phyloP scores from a whole-genome alignment of 768 basidiomycete genomes.

The Leccinellum luteum region DNA sequence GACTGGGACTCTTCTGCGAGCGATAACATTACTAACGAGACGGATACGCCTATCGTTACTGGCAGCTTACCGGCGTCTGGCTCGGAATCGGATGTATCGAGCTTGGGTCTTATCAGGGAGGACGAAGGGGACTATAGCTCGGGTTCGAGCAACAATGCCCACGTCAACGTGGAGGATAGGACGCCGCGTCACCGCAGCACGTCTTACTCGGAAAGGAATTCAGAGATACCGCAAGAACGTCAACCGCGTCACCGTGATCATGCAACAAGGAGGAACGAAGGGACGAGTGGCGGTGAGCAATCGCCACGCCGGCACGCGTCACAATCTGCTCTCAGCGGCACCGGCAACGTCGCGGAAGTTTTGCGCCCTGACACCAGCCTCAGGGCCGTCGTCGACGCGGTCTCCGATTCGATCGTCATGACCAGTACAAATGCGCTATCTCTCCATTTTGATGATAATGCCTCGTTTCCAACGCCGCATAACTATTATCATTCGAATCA shows the following conservation, averaged over 20 bases:
- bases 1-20: not conserved
- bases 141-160: constrained; percentile 8
- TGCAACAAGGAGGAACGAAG: constrained; percentile 23
- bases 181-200: constrained; percentile 16
- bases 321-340: constrained; percentile 7
- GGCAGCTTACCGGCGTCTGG: constrained; percentile 17
- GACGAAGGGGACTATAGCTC: constrained; percentile 26
- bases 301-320: constrained; percentile 21
- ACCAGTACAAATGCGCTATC: constrained; percentile 33
- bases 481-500: constrained; percentile 11
- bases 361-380: constrained; percentile 13
- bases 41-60: constrained; percentile 18
- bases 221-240: constrained; percentile 14
- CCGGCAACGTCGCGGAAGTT: constrained; percentile 14
- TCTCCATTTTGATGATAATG: constrained; percentile 37
- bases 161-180: constrained; percentile 3
- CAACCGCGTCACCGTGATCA: constrained; percentile 13
- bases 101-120: constrained; percentile 32
- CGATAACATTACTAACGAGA: constrained; percentile 16
- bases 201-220: constrained; percentile 20
- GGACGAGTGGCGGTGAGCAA: constrained; percentile 1
- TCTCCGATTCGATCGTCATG: constrained; percentile 16
- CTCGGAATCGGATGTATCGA: constrained; percentile 18
- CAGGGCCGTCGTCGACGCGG: constrained; percentile 12
- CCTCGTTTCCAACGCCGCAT: constrained; percentile 31